A percentile compares a stretch with the other conserved stretches of the same genome.
Evolutionary conservation across 73 alveolate genomes (phyloP).

Genomic region (Tetrahymena malaccensis): DNA sequence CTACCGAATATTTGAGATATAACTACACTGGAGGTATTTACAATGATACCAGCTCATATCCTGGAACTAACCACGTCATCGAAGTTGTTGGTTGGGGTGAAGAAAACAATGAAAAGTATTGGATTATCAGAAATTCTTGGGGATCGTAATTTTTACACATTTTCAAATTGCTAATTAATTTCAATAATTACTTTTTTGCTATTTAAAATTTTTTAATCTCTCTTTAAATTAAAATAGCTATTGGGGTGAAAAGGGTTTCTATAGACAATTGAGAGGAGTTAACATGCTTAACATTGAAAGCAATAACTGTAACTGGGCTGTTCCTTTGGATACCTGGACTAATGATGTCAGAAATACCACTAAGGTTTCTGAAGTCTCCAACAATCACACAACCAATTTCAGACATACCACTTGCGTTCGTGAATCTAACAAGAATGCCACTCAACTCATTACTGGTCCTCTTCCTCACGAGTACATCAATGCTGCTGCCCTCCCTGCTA

Average conservation of each 20-base stretch:
- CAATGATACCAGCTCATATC: slow-evolving; percentile 48
- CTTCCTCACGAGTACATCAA: slow-evolving; percentile 35
- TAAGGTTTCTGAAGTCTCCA: slow-evolving; percentile 42
- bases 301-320: slow-evolving; percentile 50
- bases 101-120: slow-evolving; percentile 65
- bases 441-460: slow-evolving; percentile 23
- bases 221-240: background rate
- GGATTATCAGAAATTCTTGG: slow-evolving; percentile 83
- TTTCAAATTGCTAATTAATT: background rate
- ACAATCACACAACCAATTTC: background rate
- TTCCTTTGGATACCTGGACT: slow-evolving; percentile 71
- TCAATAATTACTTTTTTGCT: too few relatives aligned
- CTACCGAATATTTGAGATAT: slow-evolving; percentile 27
- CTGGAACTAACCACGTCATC: slow-evolving; percentile 54
- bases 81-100: slow-evolving; percentile 77
- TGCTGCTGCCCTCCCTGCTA: slow-evolving; percentile 46
- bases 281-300: slow-evolving; percentile 56
- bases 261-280: slow-evolving; percentile 65
- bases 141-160: slow-evolving; percentile 41
- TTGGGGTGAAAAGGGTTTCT: slow-evolving; percentile 77
- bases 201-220: background rate
- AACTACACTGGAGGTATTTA: slow-evolving; percentile 67
- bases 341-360: slow-evolving; percentile 13
- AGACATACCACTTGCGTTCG: slow-evolving; percentile 31
- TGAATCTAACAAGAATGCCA: slow-evolving; percentile 22